phyloP scores from a whole-genome alignment of 208 protist genomes.

The Cochliopodium minus region DNA sequence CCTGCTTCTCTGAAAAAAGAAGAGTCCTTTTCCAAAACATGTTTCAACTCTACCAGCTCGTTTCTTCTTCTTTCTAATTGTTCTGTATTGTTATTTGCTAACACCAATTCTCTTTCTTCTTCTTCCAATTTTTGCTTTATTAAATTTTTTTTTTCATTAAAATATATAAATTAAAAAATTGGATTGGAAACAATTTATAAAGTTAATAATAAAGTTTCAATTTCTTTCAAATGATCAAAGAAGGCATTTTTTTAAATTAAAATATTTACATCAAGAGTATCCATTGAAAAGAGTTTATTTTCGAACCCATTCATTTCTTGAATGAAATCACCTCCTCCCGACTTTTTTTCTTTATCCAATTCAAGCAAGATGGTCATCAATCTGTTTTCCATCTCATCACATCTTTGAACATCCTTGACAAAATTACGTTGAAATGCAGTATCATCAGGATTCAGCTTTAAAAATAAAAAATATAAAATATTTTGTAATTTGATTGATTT shows the following conservation, averaged over 20 bases:
- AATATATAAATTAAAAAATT: too few species aligned
- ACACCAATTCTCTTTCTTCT: slow-evolving; percentile 58
- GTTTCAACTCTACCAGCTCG: slow-evolving; percentile 39
- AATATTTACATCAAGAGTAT: slow-evolving; percentile 30
- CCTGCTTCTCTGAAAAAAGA: slow-evolving; percentile 35
- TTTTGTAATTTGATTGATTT: background rate
- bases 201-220: too few species aligned
- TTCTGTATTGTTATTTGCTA: slow-evolving; percentile 57
- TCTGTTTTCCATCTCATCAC: slow-evolving; percentile 86
- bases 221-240: too few species aligned
- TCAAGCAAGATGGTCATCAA: slow-evolving; percentile 74
- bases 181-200: too few species aligned
- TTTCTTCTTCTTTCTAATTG: slow-evolving; percentile 35
- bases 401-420: slow-evolving; percentile 80
- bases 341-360: slow-evolving; percentile 31
- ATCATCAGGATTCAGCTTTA: slow-evolving; percentile 48
- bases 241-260: too few species aligned
- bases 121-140: slow-evolving; percentile 69
- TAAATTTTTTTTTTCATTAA: too few species aligned
- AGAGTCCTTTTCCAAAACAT: slow-evolving; percentile 34
- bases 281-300: background rate
- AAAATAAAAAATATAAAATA: background rate
- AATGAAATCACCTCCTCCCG: background rate
- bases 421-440: slow-evolving; percentile 85
- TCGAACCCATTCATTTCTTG: too few species aligned